Percentiles rank a stretch among this genome's conserved stretches.
Evolutionary conservation across 139 green algal genomes (phyloP).

Genomic region (Chlorella ohadii): DNA sequence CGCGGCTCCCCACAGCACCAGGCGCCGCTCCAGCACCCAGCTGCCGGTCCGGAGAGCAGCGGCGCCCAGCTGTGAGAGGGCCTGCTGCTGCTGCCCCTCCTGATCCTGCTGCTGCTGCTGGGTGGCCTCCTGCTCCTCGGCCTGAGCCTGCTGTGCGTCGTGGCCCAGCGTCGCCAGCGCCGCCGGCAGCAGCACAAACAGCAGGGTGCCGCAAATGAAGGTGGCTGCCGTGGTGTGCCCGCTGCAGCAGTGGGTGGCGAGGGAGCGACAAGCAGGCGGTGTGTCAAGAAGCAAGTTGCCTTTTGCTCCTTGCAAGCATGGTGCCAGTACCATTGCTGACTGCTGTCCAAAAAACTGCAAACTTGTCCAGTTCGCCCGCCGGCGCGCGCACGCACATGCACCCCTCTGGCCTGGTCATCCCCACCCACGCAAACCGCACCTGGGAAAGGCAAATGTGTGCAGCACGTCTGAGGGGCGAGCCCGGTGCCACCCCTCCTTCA

Average conservation of each 20-base stretch:
- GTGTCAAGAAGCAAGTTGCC: too few species aligned
- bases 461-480: conserved; percentile 18
- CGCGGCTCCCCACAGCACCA: neutral
- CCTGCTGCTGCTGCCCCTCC: neutral
- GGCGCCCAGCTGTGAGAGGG: neutral
- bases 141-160: neutral
- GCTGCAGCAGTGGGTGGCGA: neutral
- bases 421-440: neutral
- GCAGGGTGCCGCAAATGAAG: conserved; percentile 36
- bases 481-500: conserved; percentile 38
- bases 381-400: too few species aligned
- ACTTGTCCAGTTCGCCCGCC: too few species aligned
- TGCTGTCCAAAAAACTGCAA: too few species aligned
- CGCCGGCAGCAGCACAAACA: conserved; percentile 37
- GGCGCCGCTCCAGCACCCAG: neutral
- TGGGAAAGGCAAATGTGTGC: conserved; percentile 51
- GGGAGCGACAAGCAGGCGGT: too few species aligned
- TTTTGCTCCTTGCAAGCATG: too few species aligned
- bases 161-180: neutral
- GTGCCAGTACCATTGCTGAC: too few species aligned
- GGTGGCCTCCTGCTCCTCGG: neutral
- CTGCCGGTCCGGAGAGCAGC: neutral
- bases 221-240: conserved; percentile 50
- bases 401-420: too few species aligned
- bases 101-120: neutral